Evolutionary conservation across 805 yeast species (phyloP), one percentile per base, ranked within the genome.

Genomic region (Schwanniomyces occidentalis): DNA sequence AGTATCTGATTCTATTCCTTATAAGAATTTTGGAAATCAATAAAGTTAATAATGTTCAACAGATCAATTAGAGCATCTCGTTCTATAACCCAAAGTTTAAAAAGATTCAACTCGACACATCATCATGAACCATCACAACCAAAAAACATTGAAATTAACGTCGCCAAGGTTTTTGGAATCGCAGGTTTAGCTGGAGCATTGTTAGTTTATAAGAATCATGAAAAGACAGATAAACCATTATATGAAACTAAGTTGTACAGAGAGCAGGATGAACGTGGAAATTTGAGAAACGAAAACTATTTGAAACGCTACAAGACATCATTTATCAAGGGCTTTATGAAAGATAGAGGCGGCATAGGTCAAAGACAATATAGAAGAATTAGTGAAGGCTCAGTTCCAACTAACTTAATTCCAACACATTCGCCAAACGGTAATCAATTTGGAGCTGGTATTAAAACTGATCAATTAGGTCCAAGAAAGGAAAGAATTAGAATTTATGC

Each of bases 281-380:
- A 51, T 41, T 49, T 54, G 43, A 58, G 73, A 56, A 56, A 52
- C 39, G 69, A 59, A 35, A 63, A 58, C 37, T 63, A 60, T 52
- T 45, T 54, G 36, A 58, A 59, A 41, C 56, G 61, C 44, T 67
- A 67, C 54, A 61, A 67, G 48, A 52, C 61, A 7, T 66, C 71
- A n/a, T 64, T 67, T 50, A 52, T 66, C 41, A 65, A 63, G 50
- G 61, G 54, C 8, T 63, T 59, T 45, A 66, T 65, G 34, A 63
- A 61, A 49, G 73, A 67, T 44, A 65, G 63, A 46, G 72, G 73
- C 34, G 73, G 73, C 33, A 58, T 67, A 44, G 73, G 73, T 32
- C 71, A 64, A 48, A 61, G 51, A 41, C 69, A 63, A 35, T 61
- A 55, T 49, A 58, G 67, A 48, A 60, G 63, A 54, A 45, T 54